Percentiles rank a stretch among this genome's conserved stretches.
These are phyloP conservation scores for Olyra latifolia DNA, from an alignment of 176 grass and related monocot genomes.

Conservation along the genomic window DNA sequence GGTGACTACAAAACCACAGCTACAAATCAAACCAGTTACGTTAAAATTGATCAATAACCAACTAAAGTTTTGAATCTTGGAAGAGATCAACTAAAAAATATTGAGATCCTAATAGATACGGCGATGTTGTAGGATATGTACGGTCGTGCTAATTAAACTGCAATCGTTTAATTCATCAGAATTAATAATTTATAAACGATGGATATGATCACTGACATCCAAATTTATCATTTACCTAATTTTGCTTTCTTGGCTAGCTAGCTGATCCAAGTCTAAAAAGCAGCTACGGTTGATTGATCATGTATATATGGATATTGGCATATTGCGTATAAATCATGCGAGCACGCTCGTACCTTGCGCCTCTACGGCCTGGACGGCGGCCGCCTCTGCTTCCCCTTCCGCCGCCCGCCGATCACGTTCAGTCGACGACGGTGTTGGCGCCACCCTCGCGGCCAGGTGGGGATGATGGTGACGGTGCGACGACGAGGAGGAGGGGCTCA, in stretches of 20 bases:
- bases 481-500: slow-evolving; percentile 27
- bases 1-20: neutral
- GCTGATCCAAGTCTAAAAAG: neutral
- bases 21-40: neutral
- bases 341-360: slow-evolving; percentile 70
- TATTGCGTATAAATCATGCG: too few species aligned
- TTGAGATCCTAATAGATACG: neutral
- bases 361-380: slow-evolving; percentile 8
- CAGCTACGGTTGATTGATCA: neutral
- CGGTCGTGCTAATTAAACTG: too few species aligned
- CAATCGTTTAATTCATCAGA: too few species aligned
- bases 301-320: too few species aligned
- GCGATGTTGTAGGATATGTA: neutral
- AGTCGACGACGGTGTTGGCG: neutral
- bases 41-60: neutral
- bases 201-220: too few species aligned
- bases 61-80: neutral
- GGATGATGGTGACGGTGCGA: neutral
- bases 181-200: too few species aligned
- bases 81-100: neutral
- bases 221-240: neutral
- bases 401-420: neutral
- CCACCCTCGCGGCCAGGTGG: neutral
- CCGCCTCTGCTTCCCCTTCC: neutral
- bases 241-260: neutral